phyloP scores from a whole-genome alignment of 2,329 filamentous ascomycete species.

The Alternaria novae-zelandiae region DNA sequence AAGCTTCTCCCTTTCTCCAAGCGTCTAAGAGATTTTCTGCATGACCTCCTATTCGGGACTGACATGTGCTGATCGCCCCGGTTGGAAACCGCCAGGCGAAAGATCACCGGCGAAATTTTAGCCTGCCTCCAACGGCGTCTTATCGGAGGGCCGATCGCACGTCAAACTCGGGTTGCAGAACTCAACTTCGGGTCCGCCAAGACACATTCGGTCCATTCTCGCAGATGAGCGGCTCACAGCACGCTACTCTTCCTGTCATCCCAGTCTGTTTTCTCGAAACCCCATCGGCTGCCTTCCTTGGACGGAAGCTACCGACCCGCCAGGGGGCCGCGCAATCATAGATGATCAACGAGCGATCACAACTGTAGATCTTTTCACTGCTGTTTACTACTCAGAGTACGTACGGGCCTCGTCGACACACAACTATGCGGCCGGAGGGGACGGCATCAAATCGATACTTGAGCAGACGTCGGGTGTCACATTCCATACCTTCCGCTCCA shows the following conservation, averaged over 20 bases:
- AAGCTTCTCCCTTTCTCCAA: slow-evolving; percentile 4
- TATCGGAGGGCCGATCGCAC: slow-evolving; percentile 17
- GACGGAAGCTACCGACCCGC: slow-evolving; percentile 32
- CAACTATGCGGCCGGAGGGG: slow-evolving; percentile 7
- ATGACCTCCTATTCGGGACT: slow-evolving; percentile 2
- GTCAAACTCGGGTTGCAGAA: slow-evolving; percentile 8
- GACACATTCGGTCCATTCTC: slow-evolving; percentile 8
- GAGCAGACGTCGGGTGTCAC: slow-evolving; percentile 15
- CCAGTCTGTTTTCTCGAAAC: slow-evolving; percentile 7
- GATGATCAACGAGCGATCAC: slow-evolving; percentile 23
- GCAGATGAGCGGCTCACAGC: slow-evolving; percentile 6
- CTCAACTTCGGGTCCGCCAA: slow-evolving; percentile 14
- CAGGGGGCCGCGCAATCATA: slow-evolving; percentile 32
- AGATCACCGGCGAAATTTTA: slow-evolving; percentile 10
- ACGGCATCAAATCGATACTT: slow-evolving; percentile 32
- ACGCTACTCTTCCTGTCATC: neutral
- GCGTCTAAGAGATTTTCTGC: slow-evolving; percentile 4
- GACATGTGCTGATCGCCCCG: slow-evolving; percentile 17
- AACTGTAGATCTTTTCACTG: slow-evolving; percentile 22
- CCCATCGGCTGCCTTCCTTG: slow-evolving; percentile 30
- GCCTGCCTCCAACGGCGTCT: slow-evolving; percentile 23
- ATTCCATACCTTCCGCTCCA: slow-evolving; percentile 10
- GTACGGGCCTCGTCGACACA: neutral
- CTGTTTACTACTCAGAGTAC: slow-evolving; percentile 5
- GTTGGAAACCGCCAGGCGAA: slow-evolving; percentile 16